Base-by-base conservation (phyloP, 2,329 filamentous ascomycete species). In the Dendrostoma leiphaemia region DNA sequence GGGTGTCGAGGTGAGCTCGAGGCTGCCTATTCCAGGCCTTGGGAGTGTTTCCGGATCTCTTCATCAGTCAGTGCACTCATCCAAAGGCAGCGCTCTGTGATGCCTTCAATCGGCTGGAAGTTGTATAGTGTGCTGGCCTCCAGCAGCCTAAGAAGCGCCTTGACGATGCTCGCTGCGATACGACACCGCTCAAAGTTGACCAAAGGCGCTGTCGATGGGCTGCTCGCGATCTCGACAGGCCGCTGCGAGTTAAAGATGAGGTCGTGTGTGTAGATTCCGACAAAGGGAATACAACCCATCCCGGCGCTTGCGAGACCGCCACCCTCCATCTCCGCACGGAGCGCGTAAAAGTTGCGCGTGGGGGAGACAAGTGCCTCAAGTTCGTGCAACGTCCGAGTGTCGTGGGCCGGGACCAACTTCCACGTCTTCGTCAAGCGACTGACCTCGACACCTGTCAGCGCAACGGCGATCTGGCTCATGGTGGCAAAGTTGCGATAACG, bases 131-230 rank as follows among this genome's bases (percentile, higher is more conserved):
- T 83, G 66, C 89, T 92, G 1, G 88, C 86, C 70, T 94, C 90
- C 9, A 94, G 76, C n/a, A 94, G 75, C 21, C 90, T 79, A 37
- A 93, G 73, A 35, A 94, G 73, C 46, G 88, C 90, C 76, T 94
- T 94, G 60, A 93, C 86, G 35, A 92, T 86, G 1, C 81, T 79
- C 3, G 90, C 90, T 24, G 87, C 85, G 29, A 84, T 86, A 57
- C 90, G 86, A 62, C 88, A 91, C 54, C 88, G 81, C 73, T 93
- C 89, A 71, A 94, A 94, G 69, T 94, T 94, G 62, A 94, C 82
- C 41, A 94, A 75, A 13, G 85, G 85, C 57, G 88, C 81, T 5
- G 82, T 82, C 0, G 76, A 81, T 19, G 84, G 84, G 3, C 83
- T 88, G 62, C 80, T 83, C 1, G 85, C 84, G 61, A 92, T 86